These are phyloP conservation scores for Quercus rubra DNA, from an alignment of 306 rosid species.

Conservation along the genomic window DNA sequence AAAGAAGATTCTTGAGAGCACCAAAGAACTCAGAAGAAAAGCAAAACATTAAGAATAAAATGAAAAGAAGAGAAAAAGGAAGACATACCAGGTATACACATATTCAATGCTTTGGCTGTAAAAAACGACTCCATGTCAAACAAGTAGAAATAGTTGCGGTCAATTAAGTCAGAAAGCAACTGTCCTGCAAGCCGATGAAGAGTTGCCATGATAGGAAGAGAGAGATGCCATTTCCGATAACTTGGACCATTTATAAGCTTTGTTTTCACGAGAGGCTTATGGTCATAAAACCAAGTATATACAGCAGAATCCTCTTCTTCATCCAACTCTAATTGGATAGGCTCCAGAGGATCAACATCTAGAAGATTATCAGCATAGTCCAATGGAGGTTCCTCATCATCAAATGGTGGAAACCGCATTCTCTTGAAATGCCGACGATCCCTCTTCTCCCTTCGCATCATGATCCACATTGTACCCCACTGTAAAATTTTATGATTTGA, in stretches of 20 bases:
- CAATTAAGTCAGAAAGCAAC: slow-evolving; percentile 89
- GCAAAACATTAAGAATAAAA: not conserved
- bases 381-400: slow-evolving; percentile 96
- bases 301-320: slow-evolving; percentile 99
- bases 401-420: slow-evolving; percentile 99
- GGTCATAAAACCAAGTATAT: slow-evolving; percentile 95
- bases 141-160: slow-evolving; percentile 93
- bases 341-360: slow-evolving; percentile 98
- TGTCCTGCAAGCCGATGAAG: slow-evolving; percentile 98
- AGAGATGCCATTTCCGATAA: slow-evolving; percentile 98
- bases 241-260: slow-evolving; percentile 98
- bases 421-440: slow-evolving; percentile 98
- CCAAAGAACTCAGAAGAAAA: not conserved
- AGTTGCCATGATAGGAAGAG: slow-evolving; percentile 99
- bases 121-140: slow-evolving; percentile 99
- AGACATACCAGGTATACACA: slow-evolving; percentile 92
- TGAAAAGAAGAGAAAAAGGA: not conserved
- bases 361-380: slow-evolving; percentile 97
- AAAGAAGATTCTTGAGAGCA: not conserved
- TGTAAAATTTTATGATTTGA: slow-evolving; percentile 22
- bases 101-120: slow-evolving; percentile 95
- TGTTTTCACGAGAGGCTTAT: slow-evolving; percentile 94
- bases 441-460: slow-evolving; percentile 99
- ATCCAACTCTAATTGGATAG: slow-evolving; percentile 93
- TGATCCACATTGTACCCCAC: slow-evolving; percentile 99